Evolutionary conservation across 257 asterid species (phyloP), one percentile per base, ranked within the genome.

Genomic region (Petunia axillaris): DNA sequence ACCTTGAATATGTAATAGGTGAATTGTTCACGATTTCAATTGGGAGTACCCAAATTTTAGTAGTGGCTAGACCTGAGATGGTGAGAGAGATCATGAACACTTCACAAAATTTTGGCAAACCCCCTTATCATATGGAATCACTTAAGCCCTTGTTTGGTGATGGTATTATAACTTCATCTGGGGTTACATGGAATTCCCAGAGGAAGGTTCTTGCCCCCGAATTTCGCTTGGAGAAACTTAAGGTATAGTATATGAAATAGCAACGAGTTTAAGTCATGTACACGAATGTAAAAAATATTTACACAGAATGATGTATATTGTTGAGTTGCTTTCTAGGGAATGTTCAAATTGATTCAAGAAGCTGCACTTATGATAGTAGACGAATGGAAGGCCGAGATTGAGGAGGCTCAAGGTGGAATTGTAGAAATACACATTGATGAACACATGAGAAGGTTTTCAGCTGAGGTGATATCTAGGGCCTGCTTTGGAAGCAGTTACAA

Each of bases 191-290:
- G 91, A 81, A 81, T 50, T 87, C 80, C 75, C 91, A 88, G 64
- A 84, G 90, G 87, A 88, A 25, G 25, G 25, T 25, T 25, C 25
- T 25, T 25, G 25, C 25, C 25, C 25, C 25, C 25, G 25, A 25
- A 64, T 80, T 88, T 46, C 84, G 79, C 89, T 76, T 83, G 89
- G 89, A 86, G 38, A 88, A 84, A 44, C 89, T 88, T 4, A 88
- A 88, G 91, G 91, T 88, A 25, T 25, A n/a, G n/a, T n/a, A 25
- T 25, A 25, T 25, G 25, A 25, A 25, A 25, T 25, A 25, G 25
- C 25, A 25, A 25, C 25, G 25, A 25, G 25, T 25, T 25, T 25
- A 25, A 25, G 25, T 25, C 25, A 25, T 25, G 25, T 25, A 25
- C 25, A 25, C 25, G 25, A 25, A 80, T 59, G 64, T 55, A n/a